These are phyloP conservation scores for Talinum fruticosum DNA, from an alignment of 148 eudicot genomes.

Conservation along the genomic window DNA sequence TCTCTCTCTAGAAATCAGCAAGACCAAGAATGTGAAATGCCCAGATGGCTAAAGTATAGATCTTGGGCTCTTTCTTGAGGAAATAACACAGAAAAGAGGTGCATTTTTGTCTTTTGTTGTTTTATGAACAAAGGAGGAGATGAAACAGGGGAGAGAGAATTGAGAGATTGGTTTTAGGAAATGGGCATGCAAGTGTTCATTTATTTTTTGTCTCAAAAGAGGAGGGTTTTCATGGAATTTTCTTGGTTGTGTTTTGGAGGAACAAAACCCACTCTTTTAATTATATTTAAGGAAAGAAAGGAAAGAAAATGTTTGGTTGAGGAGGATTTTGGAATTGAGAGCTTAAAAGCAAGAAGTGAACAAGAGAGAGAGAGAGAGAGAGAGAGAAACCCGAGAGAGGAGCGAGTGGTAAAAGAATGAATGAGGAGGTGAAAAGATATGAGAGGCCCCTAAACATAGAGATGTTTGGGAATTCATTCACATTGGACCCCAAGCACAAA, in stretches of 20 bases:
- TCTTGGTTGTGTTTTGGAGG: slow-evolving; percentile 1
- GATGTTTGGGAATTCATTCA: too few species aligned
- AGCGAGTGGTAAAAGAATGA: too few species aligned
- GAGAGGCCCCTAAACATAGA: too few species aligned
- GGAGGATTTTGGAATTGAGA: not conserved
- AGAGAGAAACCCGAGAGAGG: not conserved
- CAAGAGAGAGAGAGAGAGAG: not conserved
- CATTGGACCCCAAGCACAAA: too few species aligned
- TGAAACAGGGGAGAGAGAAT: not conserved
- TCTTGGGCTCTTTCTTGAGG: slow-evolving; percentile 8
- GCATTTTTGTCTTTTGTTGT: slow-evolving; percentile 9
- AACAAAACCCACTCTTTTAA: not conserved
- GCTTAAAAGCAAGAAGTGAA: not conserved
- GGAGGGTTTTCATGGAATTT: not conserved
- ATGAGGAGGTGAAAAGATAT: too few species aligned
- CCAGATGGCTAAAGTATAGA: not conserved
- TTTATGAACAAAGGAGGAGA: not conserved
- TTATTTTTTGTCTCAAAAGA: not conserved
- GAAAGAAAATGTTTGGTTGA: slow-evolving; percentile 2
- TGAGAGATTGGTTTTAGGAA: not conserved
- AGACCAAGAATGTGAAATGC: not conserved
- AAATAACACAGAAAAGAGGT: slow-evolving; percentile 8
- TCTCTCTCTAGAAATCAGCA: not conserved
- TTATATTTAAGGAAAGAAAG: not conserved
- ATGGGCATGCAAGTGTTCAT: not conserved